Conservation (phyloP, 805 yeast genomes). For the Suhomyces prunicola region DNA sequence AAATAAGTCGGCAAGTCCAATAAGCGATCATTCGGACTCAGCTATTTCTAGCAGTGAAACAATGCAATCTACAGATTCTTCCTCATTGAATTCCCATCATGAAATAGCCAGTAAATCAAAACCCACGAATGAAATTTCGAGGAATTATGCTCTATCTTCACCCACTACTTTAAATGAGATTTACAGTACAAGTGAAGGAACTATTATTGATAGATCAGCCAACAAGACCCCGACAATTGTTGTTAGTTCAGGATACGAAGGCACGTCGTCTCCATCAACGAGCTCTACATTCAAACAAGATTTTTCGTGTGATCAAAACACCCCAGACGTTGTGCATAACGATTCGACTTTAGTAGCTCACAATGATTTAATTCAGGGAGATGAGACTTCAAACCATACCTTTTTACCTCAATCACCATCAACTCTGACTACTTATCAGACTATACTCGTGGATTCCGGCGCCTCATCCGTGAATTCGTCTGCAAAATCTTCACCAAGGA, state of each 20-base stretch:
- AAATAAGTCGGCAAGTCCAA: constrained; percentile 21
- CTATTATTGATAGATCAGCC: constrained; percentile 1
- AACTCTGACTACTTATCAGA: not conserved
- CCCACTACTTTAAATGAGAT: not conserved
- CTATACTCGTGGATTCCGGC: not conserved
- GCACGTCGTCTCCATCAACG: constrained; percentile 14
- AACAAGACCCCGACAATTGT: constrained; percentile 17
- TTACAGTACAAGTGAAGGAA: too few species aligned
- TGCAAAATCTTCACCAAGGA: constrained; percentile 4
- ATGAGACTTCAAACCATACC: not conserved
- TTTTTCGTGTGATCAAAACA: constrained; percentile 4
- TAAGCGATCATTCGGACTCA: constrained; percentile 25
- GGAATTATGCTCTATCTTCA: constrained; percentile 1
- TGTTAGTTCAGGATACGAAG: constrained; percentile 15
- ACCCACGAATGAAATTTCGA: constrained; percentile 4
- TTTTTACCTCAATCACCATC: not conserved
- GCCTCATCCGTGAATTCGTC: constrained; percentile 1
- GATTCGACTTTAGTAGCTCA: constrained; percentile 2
- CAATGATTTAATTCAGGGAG: not conserved
- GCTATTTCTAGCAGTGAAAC: constrained; percentile 27
- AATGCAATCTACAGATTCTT: constrained; percentile 29
- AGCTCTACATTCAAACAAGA: constrained; percentile 17
- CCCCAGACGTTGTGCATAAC: not conserved
- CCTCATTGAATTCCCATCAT: constrained; percentile 20
- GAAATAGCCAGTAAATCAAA: constrained; percentile 9